Evolutionary conservation across 1,139 yeast species (phyloP).

Genomic region (Saccharomyces pastorianus): DNA sequence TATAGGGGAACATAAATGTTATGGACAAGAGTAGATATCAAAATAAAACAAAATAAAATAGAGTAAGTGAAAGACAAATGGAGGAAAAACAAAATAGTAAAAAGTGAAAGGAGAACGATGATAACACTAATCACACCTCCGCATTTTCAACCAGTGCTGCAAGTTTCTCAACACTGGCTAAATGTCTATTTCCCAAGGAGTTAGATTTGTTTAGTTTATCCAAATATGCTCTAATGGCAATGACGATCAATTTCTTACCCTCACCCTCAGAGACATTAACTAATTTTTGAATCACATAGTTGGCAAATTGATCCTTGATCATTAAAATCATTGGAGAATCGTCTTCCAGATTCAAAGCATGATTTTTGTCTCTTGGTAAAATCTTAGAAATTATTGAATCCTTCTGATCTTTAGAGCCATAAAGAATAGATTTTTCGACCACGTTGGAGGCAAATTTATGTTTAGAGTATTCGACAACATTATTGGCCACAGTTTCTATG

Average conservation of each 20-base stretch:
- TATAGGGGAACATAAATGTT: slow-evolving; percentile 4
- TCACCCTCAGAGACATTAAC: slow-evolving; percentile 71
- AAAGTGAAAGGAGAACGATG: background rate
- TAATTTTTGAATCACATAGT: slow-evolving; percentile 90
- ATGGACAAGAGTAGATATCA: slow-evolving; percentile 1
- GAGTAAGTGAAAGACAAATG: background rate
- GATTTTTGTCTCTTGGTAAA: slow-evolving; percentile 32
- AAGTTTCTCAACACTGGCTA: slow-evolving; percentile 80
- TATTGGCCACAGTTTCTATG: slow-evolving; percentile 42
- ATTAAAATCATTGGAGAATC: slow-evolving; percentile 63
- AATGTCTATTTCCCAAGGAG: slow-evolving; percentile 46
- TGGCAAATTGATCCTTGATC: slow-evolving; percentile 98
- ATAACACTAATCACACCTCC: slow-evolving; percentile 12
- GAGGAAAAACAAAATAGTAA: background rate
- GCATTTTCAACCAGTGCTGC: slow-evolving; percentile 35
- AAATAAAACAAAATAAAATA: background rate
- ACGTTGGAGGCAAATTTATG: slow-evolving; percentile 98
- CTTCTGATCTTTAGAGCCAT: slow-evolving; percentile 59
- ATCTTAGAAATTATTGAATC: slow-evolving; percentile 43
- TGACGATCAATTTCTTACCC: slow-evolving; percentile 54
- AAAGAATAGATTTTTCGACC: slow-evolving; percentile 84
- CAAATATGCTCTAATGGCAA: slow-evolving; percentile 50
- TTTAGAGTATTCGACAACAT: slow-evolving; percentile 74
- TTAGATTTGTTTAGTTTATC: slow-evolving; percentile 28
- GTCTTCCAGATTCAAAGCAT: slow-evolving; percentile 41